Evolutionary conservation across 257 asterid genomes (phyloP).

Genomic region (Solanum gracilifrons): DNA sequence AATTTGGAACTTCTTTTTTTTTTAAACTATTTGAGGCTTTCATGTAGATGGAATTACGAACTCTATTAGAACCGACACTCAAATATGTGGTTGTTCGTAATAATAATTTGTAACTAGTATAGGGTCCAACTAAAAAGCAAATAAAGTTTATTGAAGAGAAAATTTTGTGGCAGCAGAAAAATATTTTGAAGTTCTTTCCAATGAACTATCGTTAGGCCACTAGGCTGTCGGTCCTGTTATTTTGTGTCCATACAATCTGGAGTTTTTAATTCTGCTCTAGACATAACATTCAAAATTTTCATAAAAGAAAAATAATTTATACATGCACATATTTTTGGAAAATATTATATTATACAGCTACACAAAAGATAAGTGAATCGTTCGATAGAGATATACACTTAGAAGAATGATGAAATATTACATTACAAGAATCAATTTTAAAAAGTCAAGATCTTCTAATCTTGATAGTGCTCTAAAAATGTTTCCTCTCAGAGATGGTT

Average conservation of each 20-base stretch:
- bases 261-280: background rate
- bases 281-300: background rate
- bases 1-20: too few relatives aligned
- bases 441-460: background rate
- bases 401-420: background rate
- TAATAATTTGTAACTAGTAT: background rate
- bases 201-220: background rate
- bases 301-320: background rate
- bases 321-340: background rate
- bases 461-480: background rate
- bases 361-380: background rate
- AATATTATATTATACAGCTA: background rate
- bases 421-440: background rate
- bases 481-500: background rate
- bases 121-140: background rate
- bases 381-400: background rate
- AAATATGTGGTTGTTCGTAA: background rate
- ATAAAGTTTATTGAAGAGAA: background rate
- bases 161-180: background rate
- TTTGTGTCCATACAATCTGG: background rate
- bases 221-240: background rate
- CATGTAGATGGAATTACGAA: background rate
- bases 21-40: background rate
- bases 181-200: background rate
- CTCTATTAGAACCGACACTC: background rate